Percentiles rank a stretch among this genome's conserved stretches.
phyloP scores from a whole-genome alignment of 2,329 filamentous ascomycete species.

The Madurella mycetomatis region DNA sequence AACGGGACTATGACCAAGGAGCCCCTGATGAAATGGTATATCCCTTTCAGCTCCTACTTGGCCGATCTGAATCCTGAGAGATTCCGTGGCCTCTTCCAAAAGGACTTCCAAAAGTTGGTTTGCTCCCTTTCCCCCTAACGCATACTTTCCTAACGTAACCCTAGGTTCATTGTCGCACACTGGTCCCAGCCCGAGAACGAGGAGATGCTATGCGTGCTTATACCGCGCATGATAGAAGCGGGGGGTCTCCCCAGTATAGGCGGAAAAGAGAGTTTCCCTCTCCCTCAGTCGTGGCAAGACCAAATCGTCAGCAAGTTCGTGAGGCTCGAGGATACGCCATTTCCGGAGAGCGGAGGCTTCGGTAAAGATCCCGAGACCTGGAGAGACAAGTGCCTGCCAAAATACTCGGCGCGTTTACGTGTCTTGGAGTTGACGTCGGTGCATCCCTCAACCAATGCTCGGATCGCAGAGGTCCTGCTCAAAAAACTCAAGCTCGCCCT shows the following conservation, averaged over 20 bases:
- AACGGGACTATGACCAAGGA: constrained; percentile 61
- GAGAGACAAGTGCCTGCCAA: constrained; percentile 60
- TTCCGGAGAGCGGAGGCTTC: constrained; percentile 59
- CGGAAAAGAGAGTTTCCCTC: constrained; percentile 50
- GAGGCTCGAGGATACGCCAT: constrained; percentile 58
- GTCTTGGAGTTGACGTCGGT: constrained; percentile 59
- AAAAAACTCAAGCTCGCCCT: constrained; percentile 63
- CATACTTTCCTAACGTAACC: constrained; percentile 20
- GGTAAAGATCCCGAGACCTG: constrained; percentile 59
- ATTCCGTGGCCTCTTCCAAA: constrained; percentile 74
- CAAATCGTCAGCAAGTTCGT: constrained; percentile 68
- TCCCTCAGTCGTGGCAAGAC: constrained; percentile 68
- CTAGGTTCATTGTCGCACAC: constrained; percentile 67
- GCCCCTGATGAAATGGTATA: constrained; percentile 66
- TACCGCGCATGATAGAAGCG: constrained; percentile 60
- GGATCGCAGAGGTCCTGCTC: constrained; percentile 61
- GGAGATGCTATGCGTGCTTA: constrained; percentile 62
- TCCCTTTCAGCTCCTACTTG: constrained; percentile 80
- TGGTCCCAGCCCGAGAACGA: constrained; percentile 66
- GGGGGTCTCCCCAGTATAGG: constrained; percentile 50
- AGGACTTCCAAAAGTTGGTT: constrained; percentile 70
- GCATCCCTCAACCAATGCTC: constrained; percentile 61
- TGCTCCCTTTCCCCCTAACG: neutral
- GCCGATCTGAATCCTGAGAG: constrained; percentile 67
- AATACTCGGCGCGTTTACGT: constrained; percentile 63